Base-by-base conservation (phyloP, 2,329 filamentous ascomycete genomes). In the Teratosphaeria zuluensis region DNA sequence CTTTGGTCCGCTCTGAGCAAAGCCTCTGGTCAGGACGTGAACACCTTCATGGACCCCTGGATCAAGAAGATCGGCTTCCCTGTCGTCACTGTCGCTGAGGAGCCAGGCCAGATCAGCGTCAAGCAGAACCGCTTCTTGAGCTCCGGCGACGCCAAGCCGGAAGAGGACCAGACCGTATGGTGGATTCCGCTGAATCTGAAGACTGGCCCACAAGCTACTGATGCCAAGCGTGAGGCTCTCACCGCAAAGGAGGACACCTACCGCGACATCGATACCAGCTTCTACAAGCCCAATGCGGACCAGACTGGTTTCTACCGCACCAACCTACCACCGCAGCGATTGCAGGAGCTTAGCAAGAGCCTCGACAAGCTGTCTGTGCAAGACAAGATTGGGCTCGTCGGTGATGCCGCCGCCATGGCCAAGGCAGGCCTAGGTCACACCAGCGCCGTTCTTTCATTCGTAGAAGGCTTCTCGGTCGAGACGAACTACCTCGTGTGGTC, bases 61-160 rank as follows among this genome's bases (percentile, higher is more conserved):
- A 96, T 97, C 70, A 85, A 87, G 67, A 94, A 92, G 77, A 95
- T 97, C 65, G 94, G 94, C 1, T 95, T 96, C 75, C 94, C 94
- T 0, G 86, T 97, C 14, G 76, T 99, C 21, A 95, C 89, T 1
- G 83, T 97, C 16, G 81, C 87, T 24, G 94, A 97, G 75, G 85
- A 92, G 72, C 84, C 86, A 59, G 88, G 88, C 16, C 87, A 92
- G 72, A 88, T 97, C 67, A 84, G 83, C 51, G 77, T 97, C 61
- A 87, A 86, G 70, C 94, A 99, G 74, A 87, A 84, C 56, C 87
- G 94, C 59, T 99, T 96, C 82, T 80, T 99, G 24, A 90, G 89
- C 21, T 91, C 90, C 3, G 94, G 94, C 9, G 92, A 97, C 71
- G 89, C 91, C 58, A 90, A 91, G 77, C 80, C 90, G 1, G 89